Base-by-base conservation (phyloP, 169 alveolate genomes). In the Hepatocystis sp. region DNA sequence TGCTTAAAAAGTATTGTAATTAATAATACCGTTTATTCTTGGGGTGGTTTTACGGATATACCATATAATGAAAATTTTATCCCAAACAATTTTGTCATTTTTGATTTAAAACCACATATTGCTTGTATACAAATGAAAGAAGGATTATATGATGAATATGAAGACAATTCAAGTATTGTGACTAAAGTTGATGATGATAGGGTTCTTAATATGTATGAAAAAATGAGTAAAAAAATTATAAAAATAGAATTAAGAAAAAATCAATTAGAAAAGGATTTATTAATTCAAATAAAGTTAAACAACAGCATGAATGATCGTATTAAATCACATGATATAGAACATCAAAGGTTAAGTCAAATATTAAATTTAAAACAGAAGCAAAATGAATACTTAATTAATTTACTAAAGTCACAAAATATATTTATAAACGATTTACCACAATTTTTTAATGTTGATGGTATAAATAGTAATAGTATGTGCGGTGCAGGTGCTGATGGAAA, bases 31-130 rank as follows among this genome's bases (percentile, higher is more conserved):
- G 63, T 81, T 34, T 81, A 81, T 49, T 49, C 89, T n/a, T 81
- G 89, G 89, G 89, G 89, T 25, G 89, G 89, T 17, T 81, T 81
- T 81, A 81, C 68, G n/a, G 84, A 47, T 65, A 44, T 49, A 32
- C 46, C 81, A 0, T 51, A 42, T 39, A 39, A 67, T 36, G 15
- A 61, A 1, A 61, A 60, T 81, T 81, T 15, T 52, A 39, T 81
- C 5, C 84, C 89, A 0, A 51, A 42, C 27, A 63, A 81, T 49
- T 81, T 81, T 63, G 67, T 32, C 4, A 15, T 66, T 4, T 32
- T 81, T 30, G 42, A 81, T 81, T 21, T 81, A 10, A 60, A 44
- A 36, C 66, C 67, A 2, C 84, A 81, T 63, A 65, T 81, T 23
- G 19, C 39, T 19, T 30, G 39, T 23, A 47, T 49, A 8, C 89